These are phyloP conservation scores for Fomitiporia mediterranea DNA, from an alignment of 1,284 basidiomycete genomes.

Conservation along the genomic window DNA sequence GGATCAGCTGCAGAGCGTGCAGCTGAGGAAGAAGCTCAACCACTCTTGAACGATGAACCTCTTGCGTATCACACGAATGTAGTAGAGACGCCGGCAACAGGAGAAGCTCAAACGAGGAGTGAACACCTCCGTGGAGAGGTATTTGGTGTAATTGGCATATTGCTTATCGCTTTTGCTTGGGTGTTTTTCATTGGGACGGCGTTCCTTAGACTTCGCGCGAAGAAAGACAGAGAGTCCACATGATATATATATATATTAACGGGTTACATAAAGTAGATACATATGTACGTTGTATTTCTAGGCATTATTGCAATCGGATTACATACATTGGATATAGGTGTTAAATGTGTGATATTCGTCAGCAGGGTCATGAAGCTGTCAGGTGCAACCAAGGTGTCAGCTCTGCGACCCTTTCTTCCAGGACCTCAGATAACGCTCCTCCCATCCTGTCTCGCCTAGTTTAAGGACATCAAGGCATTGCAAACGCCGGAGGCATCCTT, in stretches of 20 bases:
- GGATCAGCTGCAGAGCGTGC: not conserved
- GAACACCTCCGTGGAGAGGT: conserved; percentile 47
- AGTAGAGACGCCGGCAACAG: conserved; percentile 21
- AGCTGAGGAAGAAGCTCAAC: conserved; percentile 7
- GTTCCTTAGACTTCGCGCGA: conserved; percentile 47
- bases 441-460: conserved; percentile 30
- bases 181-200: conserved; percentile 61
- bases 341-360: no score
- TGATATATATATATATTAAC: not conserved
- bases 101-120: conserved; percentile 28
- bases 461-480: conserved; percentile 39
- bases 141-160: conserved; percentile 41
- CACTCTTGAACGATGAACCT: conserved; percentile 17
- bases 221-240: conserved; percentile 18
- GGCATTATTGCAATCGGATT: not conserved
- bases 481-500: conserved; percentile 39
- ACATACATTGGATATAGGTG: no score
- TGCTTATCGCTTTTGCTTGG: conserved; percentile 56
- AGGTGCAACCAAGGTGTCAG: not conserved
- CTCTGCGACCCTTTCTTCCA: conserved; percentile 3
- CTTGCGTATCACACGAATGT: conserved; percentile 10
- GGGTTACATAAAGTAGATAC: not conserved
- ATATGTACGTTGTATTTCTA: not conserved
- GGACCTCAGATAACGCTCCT: conserved; percentile 25
- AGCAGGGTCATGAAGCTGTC: no score